Evolutionary conservation across 176 grass and related monocot genomes (phyloP).

Genomic region (Triticum dicoccoides): DNA sequence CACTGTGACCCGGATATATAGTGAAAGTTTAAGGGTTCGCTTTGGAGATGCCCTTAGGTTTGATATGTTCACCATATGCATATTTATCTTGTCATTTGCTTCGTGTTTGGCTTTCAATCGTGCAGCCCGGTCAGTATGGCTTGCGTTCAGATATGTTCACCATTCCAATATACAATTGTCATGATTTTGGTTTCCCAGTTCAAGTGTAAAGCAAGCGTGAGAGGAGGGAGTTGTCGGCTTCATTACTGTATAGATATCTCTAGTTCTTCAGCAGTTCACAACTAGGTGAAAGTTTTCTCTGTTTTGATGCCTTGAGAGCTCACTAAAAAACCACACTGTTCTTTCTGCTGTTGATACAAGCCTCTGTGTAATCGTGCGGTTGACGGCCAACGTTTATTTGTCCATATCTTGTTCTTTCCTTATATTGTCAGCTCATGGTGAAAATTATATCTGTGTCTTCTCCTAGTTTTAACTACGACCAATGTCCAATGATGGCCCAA

Average conservation of each 20-base stretch:
- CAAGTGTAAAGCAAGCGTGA: too few relatives aligned
- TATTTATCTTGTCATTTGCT: neutral
- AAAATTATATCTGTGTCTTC: too few relatives aligned
- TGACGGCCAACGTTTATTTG: conserved; percentile 12
- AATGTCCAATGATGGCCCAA: too few relatives aligned
- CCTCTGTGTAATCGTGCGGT: conserved; percentile 28
- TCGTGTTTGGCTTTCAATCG: neutral
- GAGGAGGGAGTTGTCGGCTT: too few relatives aligned
- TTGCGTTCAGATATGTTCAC: neutral
- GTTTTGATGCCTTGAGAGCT: neutral
- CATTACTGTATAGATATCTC: too few relatives aligned
- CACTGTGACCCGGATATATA: too few relatives aligned
- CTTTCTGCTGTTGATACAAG: conserved; percentile 27
- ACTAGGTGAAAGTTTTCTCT: neutral
- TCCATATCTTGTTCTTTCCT: conserved; percentile 32
- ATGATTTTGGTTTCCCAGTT: neutral
- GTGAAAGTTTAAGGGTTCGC: too few relatives aligned
- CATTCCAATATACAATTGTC: neutral
- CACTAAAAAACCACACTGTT: conserved; percentile 27
- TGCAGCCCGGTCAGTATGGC: neutral
- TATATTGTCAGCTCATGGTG: neutral
- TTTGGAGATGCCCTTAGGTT: too few relatives aligned
- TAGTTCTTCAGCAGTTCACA: neutral
- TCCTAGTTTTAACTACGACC: neutral
- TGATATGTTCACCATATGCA: neutral